Evolutionary conservation across 2,329 filamentous ascomycete species (phyloP).

Genomic region (Aureobasidium sp.): DNA sequence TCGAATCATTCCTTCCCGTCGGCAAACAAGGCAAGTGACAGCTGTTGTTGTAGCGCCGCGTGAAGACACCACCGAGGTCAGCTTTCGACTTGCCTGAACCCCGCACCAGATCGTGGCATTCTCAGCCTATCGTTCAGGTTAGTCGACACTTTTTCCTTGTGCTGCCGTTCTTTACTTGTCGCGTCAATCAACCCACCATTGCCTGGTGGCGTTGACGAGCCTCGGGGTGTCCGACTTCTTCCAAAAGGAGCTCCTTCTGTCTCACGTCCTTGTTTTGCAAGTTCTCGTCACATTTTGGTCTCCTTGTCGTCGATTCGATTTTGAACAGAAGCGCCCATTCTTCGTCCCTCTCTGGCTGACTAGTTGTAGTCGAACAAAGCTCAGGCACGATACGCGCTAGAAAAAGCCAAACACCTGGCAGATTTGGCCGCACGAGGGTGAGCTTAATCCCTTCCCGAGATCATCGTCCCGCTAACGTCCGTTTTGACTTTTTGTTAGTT

Average conservation of each 20-base stretch:
- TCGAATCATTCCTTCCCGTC: constrained; percentile 3
- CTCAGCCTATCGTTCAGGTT: constrained; percentile 10
- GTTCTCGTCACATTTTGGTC: constrained; percentile 12
- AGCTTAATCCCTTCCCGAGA: constrained; percentile 13
- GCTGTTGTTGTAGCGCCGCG: constrained; percentile 10
- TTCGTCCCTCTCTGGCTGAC: background rate
- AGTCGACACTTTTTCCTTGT: constrained; percentile 10
- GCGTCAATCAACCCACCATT: background rate
- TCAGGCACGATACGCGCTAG: constrained; percentile 8
- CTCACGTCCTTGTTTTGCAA: constrained; percentile 12
- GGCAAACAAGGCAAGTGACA: constrained; percentile 12
- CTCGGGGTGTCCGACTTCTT: constrained; percentile 7
- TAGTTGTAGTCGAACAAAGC: constrained; percentile 9
- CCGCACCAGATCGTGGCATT: constrained; percentile 11
- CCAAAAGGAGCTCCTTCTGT: constrained; percentile 7
- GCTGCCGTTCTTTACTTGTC: constrained; percentile 1
- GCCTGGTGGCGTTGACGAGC: constrained; percentile 7
- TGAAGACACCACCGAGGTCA: constrained; percentile 12
- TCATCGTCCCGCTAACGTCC: constrained; percentile 12
- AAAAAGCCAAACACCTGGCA: constrained; percentile 5
- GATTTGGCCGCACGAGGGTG: constrained; percentile 14
- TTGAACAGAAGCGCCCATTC: background rate
- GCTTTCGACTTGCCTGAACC: constrained; percentile 11
- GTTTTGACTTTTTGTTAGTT: constrained; percentile 15
- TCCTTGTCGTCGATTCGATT: background rate